Evolutionary conservation across 257 asterid genomes (phyloP).

Genomic region (Solanum boliviense): DNA sequence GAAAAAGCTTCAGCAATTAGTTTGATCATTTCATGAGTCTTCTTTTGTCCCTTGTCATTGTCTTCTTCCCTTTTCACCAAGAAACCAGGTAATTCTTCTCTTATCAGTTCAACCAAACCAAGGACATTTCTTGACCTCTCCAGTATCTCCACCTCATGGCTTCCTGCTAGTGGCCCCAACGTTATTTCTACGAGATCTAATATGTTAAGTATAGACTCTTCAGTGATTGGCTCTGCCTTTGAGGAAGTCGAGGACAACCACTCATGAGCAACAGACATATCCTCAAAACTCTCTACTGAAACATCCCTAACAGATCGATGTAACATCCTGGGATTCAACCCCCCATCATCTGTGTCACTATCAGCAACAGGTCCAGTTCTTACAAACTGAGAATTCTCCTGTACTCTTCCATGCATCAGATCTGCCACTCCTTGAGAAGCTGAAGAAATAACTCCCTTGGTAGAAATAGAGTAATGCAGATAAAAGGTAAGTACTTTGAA

Average conservation of each 20-base stretch:
- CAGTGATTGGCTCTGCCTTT: constrained; percentile 22
- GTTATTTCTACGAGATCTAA: constrained; percentile 53
- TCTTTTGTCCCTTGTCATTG: constrained; percentile 14
- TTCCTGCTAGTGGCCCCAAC: constrained; percentile 55
- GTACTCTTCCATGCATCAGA: constrained; percentile 11
- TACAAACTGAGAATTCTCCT: constrained; percentile 20
- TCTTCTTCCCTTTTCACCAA: constrained; percentile 25
- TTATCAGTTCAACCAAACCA: constrained; percentile 57
- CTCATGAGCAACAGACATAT: constrained; percentile 13
- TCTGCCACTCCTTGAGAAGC: constrained; percentile 17
- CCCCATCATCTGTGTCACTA: constrained; percentile 30
- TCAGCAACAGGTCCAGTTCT: constrained; percentile 23
- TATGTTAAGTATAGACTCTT: constrained; percentile 40
- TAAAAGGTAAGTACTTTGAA: constrained; percentile 67
- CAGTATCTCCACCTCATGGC: constrained; percentile 77
- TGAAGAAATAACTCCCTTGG: constrained; percentile 25
- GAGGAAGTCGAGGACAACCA: constrained; percentile 21
- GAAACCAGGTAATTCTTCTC: constrained; percentile 34
- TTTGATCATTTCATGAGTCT: constrained; percentile 35
- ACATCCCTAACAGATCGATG: constrained; percentile 6
- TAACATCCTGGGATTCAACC: constrained; percentile 6
- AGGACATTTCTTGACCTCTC: constrained; percentile 77
- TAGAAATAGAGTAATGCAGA: constrained; percentile 38
- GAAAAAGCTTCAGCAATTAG: constrained; percentile 46
- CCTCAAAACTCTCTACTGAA: constrained; percentile 14